Evolutionary conservation across 192 early-diverging fungal genomes (phyloP), one percentile per base, ranked within the genome.

Genomic region (Kickxella alabastrina): DNA sequence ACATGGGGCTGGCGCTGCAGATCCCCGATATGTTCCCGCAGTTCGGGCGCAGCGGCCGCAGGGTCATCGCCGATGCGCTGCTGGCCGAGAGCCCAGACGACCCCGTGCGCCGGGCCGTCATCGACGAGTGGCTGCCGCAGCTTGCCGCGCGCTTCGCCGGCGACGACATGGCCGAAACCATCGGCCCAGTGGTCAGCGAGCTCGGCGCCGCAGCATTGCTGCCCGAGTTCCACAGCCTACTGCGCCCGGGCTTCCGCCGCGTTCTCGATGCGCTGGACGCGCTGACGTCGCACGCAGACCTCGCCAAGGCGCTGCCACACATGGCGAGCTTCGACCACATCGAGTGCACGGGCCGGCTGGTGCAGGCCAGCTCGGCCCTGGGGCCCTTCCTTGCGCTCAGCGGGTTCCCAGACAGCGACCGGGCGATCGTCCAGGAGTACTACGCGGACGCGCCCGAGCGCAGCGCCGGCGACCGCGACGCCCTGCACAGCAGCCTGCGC

Each of bases 1-100:
- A 97, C 61, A 79, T 81, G 42, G 89, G 89, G 5, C 73, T 95
- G 24, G 75, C 89, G 34, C 53, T 97, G 27, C 91, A 88, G 41
- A 81, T 91, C 51, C 87, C 88, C n/a, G 92, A 90, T 19, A 90
- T 89, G 83, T 95, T 94, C 53, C 83, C 93, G 19, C 91, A 91
- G 53, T 42, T 70, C 40, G 43, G 63, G 0, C 50, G 52, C 6
- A 52, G 45, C 0, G 65, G 59, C 2, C 59, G 52, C 25, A 40
- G 39, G 15, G 37, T 58, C 2, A 37, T 67, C 5, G 56, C 37
- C 13, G 55, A 59, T 17, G 56, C 52, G 12, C 37, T 77, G n/a
- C 31, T 71, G 38, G 45, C 40, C 1, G 54, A 52, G 26, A 18
- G 19, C 21, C 22, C 26, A 18, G 44, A 52, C 22, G 49, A 48